Evolutionary conservation across 495 filamentous ascomycete species (phyloP), one percentile per base, ranked within the genome.

Genomic region (Penicillium soppii): DNA sequence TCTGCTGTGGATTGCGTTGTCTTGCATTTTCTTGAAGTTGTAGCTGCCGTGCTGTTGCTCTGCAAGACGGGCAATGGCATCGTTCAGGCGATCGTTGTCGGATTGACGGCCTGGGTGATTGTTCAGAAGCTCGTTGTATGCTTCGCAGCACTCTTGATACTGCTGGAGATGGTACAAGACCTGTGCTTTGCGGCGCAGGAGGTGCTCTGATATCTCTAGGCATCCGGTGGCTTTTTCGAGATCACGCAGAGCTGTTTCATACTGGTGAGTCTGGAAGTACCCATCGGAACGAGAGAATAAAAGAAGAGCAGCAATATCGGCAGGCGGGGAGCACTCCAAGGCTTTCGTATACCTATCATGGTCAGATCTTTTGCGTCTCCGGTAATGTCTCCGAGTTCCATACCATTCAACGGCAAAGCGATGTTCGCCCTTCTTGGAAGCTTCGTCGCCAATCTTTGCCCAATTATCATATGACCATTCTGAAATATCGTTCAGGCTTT

Each of bases 171-270:
- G 35, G 10, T 32, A 32, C 29, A 32, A 32, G 29, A 12, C 3
- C 29, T 32, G 5, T 32, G 5, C 29, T 12, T 7, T 32, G 29
- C 29, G 29, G 10, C 29, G 29, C 29, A 32, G 4, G 29, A 12
- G 3, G 10, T 7, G 4, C 10, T 32, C 29, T 32, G 8, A 10
- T 7, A 32, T 3, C 3, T 32, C 10, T 5, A 12, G 29, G 10
- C 3, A 3, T 10, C 3, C 29, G 10, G 13, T 7, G 29, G 4
- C 10, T 5, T 12, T 7, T 3, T 32, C 5, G 13, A 73, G 62
- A 57, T 81, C 76, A 7, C 57, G 47, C 37, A 76, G 68, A 19
- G 78, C 75, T 5, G 68, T 63, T 47, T 78, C 74, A 49, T 68
- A 82, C 4, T 67, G 65, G 19, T 72, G 57, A 3, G 69, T 65